These are phyloP conservation scores for Hansenula sp. DNA, from an alignment of 1,139 yeast species.

Conservation along the genomic window DNA sequence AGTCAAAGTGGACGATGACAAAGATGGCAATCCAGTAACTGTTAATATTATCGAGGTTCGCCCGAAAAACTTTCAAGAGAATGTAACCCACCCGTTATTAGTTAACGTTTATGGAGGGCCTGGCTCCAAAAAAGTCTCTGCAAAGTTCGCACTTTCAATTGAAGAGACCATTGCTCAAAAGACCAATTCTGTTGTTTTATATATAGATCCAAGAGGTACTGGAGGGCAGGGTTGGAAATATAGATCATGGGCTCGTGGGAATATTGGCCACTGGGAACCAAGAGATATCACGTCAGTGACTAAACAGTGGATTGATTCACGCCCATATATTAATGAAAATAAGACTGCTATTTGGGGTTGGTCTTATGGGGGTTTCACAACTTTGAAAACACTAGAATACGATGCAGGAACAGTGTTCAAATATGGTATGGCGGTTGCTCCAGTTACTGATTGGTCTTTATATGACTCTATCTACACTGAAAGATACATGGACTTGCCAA, in stretches of 20 bases:
- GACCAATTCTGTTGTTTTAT: slow-evolving; percentile 61
- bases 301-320: slow-evolving; percentile 48
- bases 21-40: slow-evolving; percentile 26
- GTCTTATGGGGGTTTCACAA: slow-evolving; percentile 74
- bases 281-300: slow-evolving; percentile 64
- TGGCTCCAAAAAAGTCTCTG: slow-evolving; percentile 62
- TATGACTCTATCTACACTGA: slow-evolving; percentile 78
- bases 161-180: slow-evolving; percentile 60
- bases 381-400: slow-evolving; percentile 61
- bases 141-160: slow-evolving; percentile 50
- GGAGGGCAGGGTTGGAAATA: slow-evolving; percentile 74
- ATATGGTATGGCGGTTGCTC: slow-evolving; percentile 76
- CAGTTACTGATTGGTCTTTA: slow-evolving; percentile 68
- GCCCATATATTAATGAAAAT: slow-evolving; percentile 48
- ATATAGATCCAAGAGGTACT: slow-evolving; percentile 85
- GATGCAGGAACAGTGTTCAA: slow-evolving; percentile 58
- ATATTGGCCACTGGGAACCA: slow-evolving; percentile 75
- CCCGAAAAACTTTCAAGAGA: slow-evolving; percentile 60
- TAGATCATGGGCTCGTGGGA: slow-evolving; percentile 54
- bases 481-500: slow-evolving; percentile 70
- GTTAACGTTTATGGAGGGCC: slow-evolving; percentile 88
- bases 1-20: slow-evolving; percentile 36
- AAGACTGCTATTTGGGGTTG: slow-evolving; percentile 80
- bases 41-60: slow-evolving; percentile 63
- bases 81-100: slow-evolving; percentile 59